Evolutionary conservation across 2,329 filamentous ascomycete genomes (phyloP).

Genomic region (Exserohilum rostratum): DNA sequence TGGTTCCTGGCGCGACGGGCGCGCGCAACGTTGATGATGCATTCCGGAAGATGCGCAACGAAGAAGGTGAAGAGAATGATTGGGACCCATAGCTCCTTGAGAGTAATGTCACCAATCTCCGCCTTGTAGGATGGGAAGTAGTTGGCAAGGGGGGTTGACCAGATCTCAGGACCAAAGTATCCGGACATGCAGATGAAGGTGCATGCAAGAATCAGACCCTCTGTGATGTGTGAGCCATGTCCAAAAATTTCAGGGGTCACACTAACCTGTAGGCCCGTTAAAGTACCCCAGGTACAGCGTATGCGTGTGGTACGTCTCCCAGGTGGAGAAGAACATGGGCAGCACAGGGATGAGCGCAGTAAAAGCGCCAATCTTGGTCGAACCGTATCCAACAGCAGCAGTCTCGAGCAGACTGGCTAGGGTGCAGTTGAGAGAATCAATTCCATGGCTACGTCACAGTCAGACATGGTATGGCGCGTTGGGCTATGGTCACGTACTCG

Average conservation of each 20-base stretch:
- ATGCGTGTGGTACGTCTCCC: slow-evolving; percentile 99
- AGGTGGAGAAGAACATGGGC: slow-evolving; percentile 99
- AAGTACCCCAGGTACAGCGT: slow-evolving; percentile 94
- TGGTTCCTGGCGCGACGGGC: slow-evolving; percentile 75
- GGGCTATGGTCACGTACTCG: slow-evolving; percentile 62
- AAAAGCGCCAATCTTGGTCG: slow-evolving; percentile 83
- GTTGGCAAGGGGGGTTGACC: slow-evolving; percentile 75
- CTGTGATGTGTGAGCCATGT: slow-evolving; percentile 47
- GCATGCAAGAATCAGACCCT: slow-evolving; percentile 89
- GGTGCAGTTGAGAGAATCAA: slow-evolving; percentile 97
- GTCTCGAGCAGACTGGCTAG: slow-evolving; percentile 89
- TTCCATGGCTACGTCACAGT: slow-evolving; percentile 71
- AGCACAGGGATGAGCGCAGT: slow-evolving; percentile 90
- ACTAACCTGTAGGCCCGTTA: slow-evolving; percentile 81
- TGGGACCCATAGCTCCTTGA: slow-evolving; percentile 87
- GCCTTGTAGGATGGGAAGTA: slow-evolving; percentile 45
- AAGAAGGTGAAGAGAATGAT: slow-evolving; percentile 55
- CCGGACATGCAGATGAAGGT: slow-evolving; percentile 85
- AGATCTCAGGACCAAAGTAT: slow-evolving; percentile 85
- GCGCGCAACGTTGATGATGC: slow-evolving; percentile 81
- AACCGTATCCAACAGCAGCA: slow-evolving; percentile 89
- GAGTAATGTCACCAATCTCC: slow-evolving; percentile 73
- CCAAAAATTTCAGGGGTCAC: not conserved
- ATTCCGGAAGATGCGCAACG: slow-evolving; percentile 79
- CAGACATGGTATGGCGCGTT: slow-evolving; percentile 34